phyloP scores from a whole-genome alignment of 371 early-diverging fungal genomes.

The Ordospora colligata region DNA sequence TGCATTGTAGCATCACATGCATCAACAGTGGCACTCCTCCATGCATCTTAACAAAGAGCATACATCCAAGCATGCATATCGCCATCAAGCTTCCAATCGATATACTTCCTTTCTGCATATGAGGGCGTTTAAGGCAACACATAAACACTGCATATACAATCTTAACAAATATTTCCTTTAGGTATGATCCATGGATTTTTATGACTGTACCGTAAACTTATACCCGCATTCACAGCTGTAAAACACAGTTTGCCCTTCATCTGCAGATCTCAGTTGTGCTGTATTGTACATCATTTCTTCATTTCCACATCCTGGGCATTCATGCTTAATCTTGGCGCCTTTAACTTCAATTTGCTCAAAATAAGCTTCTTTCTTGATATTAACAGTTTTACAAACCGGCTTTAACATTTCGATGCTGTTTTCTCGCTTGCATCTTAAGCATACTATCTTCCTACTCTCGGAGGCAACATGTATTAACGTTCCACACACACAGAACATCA shows the following conservation, averaged over 20 bases:
- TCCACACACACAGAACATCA: conserved; percentile 52
- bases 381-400: neutral
- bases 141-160: no score
- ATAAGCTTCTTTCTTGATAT: conserved; percentile 3
- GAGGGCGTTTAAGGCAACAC: neutral
- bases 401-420: neutral
- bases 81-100: neutral
- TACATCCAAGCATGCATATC: neutral
- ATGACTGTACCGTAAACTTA: conserved; percentile 57
- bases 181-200: neutral
- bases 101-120: neutral
- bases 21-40: neutral
- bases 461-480: conserved; percentile 19
- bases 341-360: conserved; percentile 14
- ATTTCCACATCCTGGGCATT: conserved; percentile 73
- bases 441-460: conserved; percentile 2
- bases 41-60: neutral
- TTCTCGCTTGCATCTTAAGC: conserved; percentile 29
- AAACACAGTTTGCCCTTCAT: conserved; percentile 99
- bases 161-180: no score
- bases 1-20: neutral
- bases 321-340: conserved; percentile 69
- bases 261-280: conserved; percentile 90
- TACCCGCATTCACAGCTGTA: conserved; percentile 95
- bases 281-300: conserved; percentile 92